phyloP scores from a whole-genome alignment of 495 filamentous ascomycete genomes.

The Aspergillus avenaceus region DNA sequence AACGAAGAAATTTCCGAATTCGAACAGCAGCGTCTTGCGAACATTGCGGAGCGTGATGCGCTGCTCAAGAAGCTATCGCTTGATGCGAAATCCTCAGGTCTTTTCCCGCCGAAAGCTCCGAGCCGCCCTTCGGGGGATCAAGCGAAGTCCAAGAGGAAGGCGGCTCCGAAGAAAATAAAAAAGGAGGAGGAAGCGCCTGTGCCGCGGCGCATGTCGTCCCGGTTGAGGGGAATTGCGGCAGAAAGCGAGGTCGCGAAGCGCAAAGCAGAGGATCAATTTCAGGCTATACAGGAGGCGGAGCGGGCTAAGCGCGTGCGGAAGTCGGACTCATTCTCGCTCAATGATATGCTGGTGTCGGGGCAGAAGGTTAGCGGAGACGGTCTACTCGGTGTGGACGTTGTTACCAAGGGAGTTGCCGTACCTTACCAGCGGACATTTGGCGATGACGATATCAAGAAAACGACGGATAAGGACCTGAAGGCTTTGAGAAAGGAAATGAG shows the following conservation, averaged over 20 bases:
- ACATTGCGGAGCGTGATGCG: constrained; percentile 70
- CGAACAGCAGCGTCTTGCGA: constrained; percentile 64
- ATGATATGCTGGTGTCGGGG: constrained; percentile 76
- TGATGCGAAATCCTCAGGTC: constrained; percentile 49
- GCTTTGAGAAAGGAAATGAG: constrained; percentile 77
- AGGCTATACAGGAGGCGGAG: constrained; percentile 55
- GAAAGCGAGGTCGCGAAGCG: constrained; percentile 73
- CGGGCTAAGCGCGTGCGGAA: constrained; percentile 68
- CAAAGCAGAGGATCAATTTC: constrained; percentile 71
- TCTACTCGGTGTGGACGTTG: constrained; percentile 48
- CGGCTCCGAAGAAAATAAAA: constrained; percentile 44
- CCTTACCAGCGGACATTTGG: constrained; percentile 80
- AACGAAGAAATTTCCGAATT: constrained; percentile 55
- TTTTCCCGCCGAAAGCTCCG: constrained; percentile 40
- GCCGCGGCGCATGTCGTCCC: constrained; percentile 62
- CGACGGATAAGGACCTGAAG: constrained; percentile 71
- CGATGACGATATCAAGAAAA: constrained; percentile 75
- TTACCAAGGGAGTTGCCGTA: constrained; percentile 63
- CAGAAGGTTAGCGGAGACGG: constrained; percentile 51
- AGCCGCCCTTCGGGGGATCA: constrained; percentile 20
- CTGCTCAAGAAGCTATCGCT: constrained; percentile 56
- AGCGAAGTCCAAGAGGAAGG: constrained; percentile 45
- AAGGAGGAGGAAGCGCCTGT: constrained; percentile 39
- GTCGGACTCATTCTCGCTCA: constrained; percentile 65
- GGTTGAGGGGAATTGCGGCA: constrained; percentile 60